Conservation (phyloP, 208 protist species). For the Trypanosoma cruzi region DNA sequence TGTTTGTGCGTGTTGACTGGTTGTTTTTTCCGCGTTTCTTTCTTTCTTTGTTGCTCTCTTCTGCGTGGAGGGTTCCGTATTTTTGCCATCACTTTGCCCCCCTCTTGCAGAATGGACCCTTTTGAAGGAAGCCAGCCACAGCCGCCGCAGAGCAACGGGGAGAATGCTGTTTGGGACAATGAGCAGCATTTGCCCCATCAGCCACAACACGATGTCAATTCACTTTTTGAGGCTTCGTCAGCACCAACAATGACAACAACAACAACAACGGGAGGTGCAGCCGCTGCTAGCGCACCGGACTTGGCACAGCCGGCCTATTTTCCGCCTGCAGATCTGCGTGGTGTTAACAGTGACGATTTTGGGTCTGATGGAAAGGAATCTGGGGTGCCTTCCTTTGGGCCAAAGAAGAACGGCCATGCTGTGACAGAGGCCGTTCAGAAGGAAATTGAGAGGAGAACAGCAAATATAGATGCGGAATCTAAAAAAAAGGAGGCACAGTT, state of each 20-base stretch:
- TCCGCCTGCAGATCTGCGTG: not conserved
- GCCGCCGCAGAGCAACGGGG: not conserved
- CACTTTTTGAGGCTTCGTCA: not conserved
- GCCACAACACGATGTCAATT: not conserved
- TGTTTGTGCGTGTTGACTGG: not conserved
- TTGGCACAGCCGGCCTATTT: not conserved
- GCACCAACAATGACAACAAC: not conserved
- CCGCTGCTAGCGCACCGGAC: too few species aligned
- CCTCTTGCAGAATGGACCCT: slow-evolving; percentile 1
- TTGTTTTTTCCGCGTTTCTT: not conserved
- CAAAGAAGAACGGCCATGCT: slow-evolving; percentile 5
- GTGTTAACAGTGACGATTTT: not conserved
- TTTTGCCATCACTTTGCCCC: not conserved
- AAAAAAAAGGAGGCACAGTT: slow-evolving; percentile 67
- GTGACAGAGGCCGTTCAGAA: slow-evolving; percentile 58
- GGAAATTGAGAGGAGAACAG: slow-evolving; percentile 64
- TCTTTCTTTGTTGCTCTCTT: not conserved
- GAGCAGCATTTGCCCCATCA: too few species aligned
- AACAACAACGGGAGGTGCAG: not conserved
- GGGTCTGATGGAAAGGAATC: not conserved
- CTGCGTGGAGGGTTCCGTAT: not conserved
- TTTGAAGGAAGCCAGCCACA: not conserved
- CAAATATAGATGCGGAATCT: slow-evolving; percentile 54
- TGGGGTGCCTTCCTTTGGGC: not conserved
- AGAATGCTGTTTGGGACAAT: too few species aligned